A percentile compares a stretch with the other conserved stretches of the same genome.
Evolutionary conservation across 1,284 basidiomycete species (phyloP).

Genomic region (Ceratobasidium papillatum): DNA sequence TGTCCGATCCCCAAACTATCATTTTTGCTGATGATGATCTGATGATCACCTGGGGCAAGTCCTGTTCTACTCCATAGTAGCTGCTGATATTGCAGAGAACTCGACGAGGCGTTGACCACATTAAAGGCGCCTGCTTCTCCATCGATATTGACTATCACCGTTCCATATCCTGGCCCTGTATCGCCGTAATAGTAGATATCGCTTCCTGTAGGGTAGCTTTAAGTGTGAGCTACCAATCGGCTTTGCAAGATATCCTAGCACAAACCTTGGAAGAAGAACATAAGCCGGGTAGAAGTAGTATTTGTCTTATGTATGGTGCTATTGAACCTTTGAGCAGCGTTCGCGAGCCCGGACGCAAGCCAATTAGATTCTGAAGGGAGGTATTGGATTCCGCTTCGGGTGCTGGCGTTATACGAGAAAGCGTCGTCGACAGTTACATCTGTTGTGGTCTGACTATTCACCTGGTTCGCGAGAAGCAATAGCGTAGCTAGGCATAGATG

Average conservation of each 20-base stretch:
- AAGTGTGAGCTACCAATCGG: not conserved
- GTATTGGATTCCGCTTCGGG: not conserved
- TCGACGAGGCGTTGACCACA: not conserved
- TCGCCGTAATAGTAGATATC: not conserved
- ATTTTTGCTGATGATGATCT: not conserved
- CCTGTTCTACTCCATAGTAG: conserved; percentile 1
- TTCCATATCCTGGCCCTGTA: not conserved
- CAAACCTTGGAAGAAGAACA: conserved; percentile 6
- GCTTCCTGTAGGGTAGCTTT: not conserved
- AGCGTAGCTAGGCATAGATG: too few species aligned
- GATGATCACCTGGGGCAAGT: conserved; percentile 10
- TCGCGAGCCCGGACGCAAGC: not conserved
- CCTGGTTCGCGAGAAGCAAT: too few species aligned
- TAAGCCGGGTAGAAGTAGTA: not conserved
- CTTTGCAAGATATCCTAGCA: not conserved
- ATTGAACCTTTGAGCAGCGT: not conserved
- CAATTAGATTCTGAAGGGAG: not conserved
- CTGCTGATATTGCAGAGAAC: not conserved
- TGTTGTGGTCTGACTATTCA: too few species aligned
- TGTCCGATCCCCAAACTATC: too few species aligned
- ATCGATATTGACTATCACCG: not conserved
- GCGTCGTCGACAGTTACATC: conserved; percentile 1
- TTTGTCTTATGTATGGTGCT: not conserved
- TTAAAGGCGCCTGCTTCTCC: not conserved
- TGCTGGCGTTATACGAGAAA: not conserved